Evolutionary conservation across 805 yeast genomes (phyloP).

Genomic region (Kazachstania bromeliacearum): DNA sequence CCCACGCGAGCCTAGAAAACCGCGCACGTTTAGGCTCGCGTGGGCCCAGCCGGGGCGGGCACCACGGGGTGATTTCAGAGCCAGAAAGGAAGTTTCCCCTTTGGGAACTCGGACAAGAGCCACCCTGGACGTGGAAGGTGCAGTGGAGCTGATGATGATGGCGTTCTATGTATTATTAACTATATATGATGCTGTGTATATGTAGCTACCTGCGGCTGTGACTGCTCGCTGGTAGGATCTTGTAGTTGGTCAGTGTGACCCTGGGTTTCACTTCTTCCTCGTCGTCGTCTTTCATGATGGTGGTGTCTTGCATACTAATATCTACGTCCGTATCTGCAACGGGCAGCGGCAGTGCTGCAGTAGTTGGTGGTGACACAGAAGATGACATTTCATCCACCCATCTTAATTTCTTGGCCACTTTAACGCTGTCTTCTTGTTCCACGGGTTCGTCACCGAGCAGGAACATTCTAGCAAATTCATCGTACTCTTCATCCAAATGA

Average conservation of each 20-base stretch:
- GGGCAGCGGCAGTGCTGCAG: neutral
- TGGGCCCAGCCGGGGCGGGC: too few relatives aligned
- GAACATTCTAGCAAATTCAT: constrained; percentile 23
- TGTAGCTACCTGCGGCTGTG: too few relatives aligned
- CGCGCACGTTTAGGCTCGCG: too few relatives aligned
- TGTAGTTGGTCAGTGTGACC: neutral
- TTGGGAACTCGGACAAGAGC: too few relatives aligned
- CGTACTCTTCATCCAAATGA: constrained; percentile 31
- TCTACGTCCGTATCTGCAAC: constrained; percentile 10
- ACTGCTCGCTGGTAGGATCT: neutral
- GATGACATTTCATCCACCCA: constrained; percentile 4
- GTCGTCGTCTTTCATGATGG: constrained; percentile 2
- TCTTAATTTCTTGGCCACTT: constrained; percentile 2
- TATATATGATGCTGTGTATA: too few relatives aligned
- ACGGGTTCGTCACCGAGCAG: neutral
- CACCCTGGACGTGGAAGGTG: too few relatives aligned
- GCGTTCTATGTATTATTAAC: too few relatives aligned
- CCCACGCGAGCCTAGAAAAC: too few relatives aligned
- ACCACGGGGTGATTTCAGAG: too few relatives aligned
- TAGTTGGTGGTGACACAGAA: neutral
- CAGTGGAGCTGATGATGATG: too few relatives aligned
- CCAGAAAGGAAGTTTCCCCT: too few relatives aligned
- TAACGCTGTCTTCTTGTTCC: neutral
- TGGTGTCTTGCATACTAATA: constrained; percentile 18
- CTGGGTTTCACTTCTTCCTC: neutral